Evolutionary conservation across 805 yeast genomes (phyloP), one percentile per base, ranked within the genome.

Genomic region (Candida parachauliodes): DNA sequence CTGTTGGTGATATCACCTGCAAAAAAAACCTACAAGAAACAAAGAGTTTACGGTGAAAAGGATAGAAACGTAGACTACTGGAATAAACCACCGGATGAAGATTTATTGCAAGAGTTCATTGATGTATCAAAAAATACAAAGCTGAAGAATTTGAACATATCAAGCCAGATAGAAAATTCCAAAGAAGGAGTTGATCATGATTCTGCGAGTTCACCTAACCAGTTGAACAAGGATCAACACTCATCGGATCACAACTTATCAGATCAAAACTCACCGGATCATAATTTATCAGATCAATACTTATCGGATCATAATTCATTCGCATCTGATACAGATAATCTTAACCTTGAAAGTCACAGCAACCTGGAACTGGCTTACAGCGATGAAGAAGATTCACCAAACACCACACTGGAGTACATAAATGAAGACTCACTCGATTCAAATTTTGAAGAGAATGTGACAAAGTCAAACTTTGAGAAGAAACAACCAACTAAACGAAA

Each of bases 1-100:
- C 23, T 19, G 30, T 17, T 18, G 10, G n/a, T 15, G 12, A 25
- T 32, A 12, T 33, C 41, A 3, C 25, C 28, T 5, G 14, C 21
- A 4, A 39, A 27, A 15, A 21, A 10, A 7, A 29, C 31, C 3
- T 23, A 34, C 11, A 28, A 18, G 12, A 27, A 12, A 27, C 30
- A 27, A 10, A 35, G 38, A 28, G 26, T 36, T 17, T 35, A 40
- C 8, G 33, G 14, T 22, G 34, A 40, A 27, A 28, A 39, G 6
- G 54, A 50, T 29, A 50, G 50, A 12, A 51, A 52, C 35, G 54
- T 48, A 34, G 54, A 46, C n/a, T 52, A 54, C 27, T 52, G 54
- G 56, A 35, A 49, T 19, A 49, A 50, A 32, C 36, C 45, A 10
- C 56, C 57, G 3, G 59, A 51, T 33, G 46, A 42, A 9, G 49